A percentile compares a stretch with the other conserved stretches of the same genome.
phyloP scores from a whole-genome alignment of 176 grass and related monocot species.

The Cenchrus americanus region DNA sequence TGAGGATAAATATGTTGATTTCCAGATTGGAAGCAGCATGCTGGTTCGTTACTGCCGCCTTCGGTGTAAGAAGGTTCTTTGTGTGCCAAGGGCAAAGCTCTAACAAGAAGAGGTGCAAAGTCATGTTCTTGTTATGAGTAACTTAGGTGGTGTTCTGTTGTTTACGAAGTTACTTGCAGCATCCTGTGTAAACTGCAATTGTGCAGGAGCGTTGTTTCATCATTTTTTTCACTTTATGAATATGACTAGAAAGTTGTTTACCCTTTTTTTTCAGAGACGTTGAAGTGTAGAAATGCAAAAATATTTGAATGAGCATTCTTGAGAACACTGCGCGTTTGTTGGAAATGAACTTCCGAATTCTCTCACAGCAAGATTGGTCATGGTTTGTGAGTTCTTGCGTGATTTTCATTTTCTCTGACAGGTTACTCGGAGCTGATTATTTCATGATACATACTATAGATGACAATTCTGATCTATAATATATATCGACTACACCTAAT shows the following conservation, averaged over 20 bases:
- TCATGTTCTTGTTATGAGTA: slow-evolving; percentile 13
- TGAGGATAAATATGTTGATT: slow-evolving; percentile 2
- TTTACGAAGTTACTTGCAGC: slow-evolving; percentile 16
- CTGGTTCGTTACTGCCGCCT: neutral
- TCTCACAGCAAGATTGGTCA: neutral
- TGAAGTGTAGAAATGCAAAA: neutral
- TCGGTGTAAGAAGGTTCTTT: neutral
- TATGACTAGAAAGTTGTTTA: neutral
- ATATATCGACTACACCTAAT: no score
- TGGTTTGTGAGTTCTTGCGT: neutral
- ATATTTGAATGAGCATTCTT: neutral
- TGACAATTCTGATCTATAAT: neutral
- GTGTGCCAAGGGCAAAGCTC: slow-evolving; percentile 17
- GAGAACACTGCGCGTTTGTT: neutral
- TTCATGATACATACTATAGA: neutral
- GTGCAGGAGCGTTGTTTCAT: neutral
- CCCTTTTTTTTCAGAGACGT: neutral
- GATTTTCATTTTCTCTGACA: neutral
- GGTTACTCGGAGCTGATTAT: neutral
- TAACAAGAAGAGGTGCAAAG: neutral
- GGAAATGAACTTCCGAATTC: neutral
- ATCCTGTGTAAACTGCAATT: slow-evolving; percentile 10
- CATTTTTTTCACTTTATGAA: neutral
- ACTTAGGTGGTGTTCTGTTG: slow-evolving; percentile 12
- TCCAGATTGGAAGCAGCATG: slow-evolving; percentile 11